A percentile compares a stretch with the other conserved stretches of the same genome.
Evolutionary conservation across 2,329 filamentous ascomycete species (phyloP).

Genomic region (Aspergillus ochraceoroseus): DNA sequence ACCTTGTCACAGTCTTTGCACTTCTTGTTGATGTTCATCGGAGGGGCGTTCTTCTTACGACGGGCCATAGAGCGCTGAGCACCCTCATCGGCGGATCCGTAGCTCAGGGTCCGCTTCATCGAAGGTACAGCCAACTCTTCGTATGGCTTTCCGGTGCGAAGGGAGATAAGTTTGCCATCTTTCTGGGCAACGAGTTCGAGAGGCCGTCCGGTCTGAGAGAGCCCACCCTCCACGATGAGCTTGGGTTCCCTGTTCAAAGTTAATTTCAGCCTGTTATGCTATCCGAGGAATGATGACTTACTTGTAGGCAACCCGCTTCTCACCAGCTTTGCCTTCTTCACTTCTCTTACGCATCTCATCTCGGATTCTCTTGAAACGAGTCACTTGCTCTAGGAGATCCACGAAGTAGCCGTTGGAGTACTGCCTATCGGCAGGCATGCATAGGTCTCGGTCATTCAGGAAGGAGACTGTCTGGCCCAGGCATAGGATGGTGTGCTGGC

Average conservation of each 20-base stretch:
- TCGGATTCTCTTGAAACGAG: constrained; percentile 80
- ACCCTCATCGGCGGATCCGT: constrained; percentile 66
- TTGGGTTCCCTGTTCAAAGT: constrained; percentile 51
- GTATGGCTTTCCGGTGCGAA: constrained; percentile 64
- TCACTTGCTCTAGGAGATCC: constrained; percentile 90
- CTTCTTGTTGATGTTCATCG: constrained; percentile 75
- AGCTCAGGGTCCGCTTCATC: constrained; percentile 52
- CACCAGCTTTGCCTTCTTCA: constrained; percentile 49
- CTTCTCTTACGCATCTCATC: constrained; percentile 66
- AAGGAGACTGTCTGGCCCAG: constrained; percentile 84
- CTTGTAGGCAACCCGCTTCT: constrained; percentile 33
- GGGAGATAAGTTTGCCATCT: constrained; percentile 72
- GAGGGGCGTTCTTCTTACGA: constrained; percentile 85
- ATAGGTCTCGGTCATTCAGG: constrained; percentile 80
- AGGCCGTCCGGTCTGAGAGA: constrained; percentile 74
- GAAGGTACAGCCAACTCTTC: constrained; percentile 42
- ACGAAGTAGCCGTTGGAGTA: constrained; percentile 97
- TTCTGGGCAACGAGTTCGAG: constrained; percentile 78
- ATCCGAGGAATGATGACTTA: constrained; percentile 14
- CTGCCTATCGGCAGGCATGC: constrained; percentile 75
- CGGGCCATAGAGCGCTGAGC: constrained; percentile 92
- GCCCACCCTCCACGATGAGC: constrained; percentile 73
- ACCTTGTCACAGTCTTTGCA: constrained; percentile 84
- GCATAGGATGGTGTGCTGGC: constrained; percentile 82
- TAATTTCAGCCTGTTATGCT: constrained; percentile 47